Evolutionary conservation across 208 protist species (phyloP).

Genomic region (Phytomonas serpens): DNA sequence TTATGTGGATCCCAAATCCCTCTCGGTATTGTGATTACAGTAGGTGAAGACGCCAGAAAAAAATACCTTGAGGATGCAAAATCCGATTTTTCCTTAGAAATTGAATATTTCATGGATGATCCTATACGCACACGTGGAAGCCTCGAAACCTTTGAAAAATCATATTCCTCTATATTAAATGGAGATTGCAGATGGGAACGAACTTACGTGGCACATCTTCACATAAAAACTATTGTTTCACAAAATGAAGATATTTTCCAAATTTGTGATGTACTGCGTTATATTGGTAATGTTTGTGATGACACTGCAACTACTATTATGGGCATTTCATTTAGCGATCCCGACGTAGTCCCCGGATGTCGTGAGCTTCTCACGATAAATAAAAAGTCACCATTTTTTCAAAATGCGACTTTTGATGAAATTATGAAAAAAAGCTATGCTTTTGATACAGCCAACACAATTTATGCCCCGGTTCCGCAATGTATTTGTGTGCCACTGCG

Average conservation of each 20-base stretch:
- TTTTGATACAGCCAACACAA: slow-evolving; percentile 30
- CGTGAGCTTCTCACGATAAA: slow-evolving; percentile 22
- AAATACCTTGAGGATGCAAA: slow-evolving; percentile 21
- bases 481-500: slow-evolving; percentile 26
- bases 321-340: slow-evolving; percentile 43
- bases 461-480: slow-evolving; percentile 42
- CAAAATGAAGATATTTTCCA: slow-evolving; percentile 17
- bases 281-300: slow-evolving; percentile 45
- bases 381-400: slow-evolving; percentile 38
- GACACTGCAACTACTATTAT: slow-evolving; percentile 34
- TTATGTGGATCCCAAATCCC: slow-evolving; percentile 39
- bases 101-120: slow-evolving; percentile 33
- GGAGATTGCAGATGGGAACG: slow-evolving; percentile 35
- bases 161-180: slow-evolving; percentile 27
- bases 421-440: slow-evolving; percentile 22
- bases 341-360: slow-evolving; percentile 13
- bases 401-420: slow-evolving; percentile 28
- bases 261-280: slow-evolving; percentile 47
- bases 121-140: slow-evolving; percentile 27
- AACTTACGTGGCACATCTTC: slow-evolving; percentile 40
- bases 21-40: slow-evolving; percentile 47
- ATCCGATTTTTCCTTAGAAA: slow-evolving; percentile 25
- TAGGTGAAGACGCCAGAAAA: slow-evolving; percentile 48
- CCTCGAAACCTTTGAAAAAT: slow-evolving; percentile 23
- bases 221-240: slow-evolving; percentile 21